phyloP scores from a whole-genome alignment of 441 rosid genomes.

The Pelargonium fulgidum region DNA sequence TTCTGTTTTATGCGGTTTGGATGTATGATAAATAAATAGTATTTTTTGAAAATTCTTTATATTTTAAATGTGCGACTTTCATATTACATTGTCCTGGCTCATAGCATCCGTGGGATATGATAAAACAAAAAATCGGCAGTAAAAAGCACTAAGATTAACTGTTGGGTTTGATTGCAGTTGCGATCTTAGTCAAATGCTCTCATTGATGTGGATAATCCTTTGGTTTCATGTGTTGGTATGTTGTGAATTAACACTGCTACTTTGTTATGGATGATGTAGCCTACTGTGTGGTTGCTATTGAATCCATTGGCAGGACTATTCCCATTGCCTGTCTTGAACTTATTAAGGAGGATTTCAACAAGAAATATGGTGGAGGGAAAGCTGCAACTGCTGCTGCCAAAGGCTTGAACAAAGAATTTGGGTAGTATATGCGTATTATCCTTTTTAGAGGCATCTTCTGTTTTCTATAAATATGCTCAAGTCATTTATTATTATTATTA shows the following conservation, averaged over 20 bases:
- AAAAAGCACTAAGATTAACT: too few relatives aligned
- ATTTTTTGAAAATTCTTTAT: not conserved
- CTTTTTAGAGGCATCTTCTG: not conserved
- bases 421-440: conserved; percentile 23
- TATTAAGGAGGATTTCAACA: conserved; percentile 57
- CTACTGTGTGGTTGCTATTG: conserved; percentile 61
- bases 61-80: not conserved
- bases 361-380: conserved; percentile 55
- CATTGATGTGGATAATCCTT: not conserved
- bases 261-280: conserved; percentile 33
- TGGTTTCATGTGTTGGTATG: not conserved
- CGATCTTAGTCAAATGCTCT: not conserved
- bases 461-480: not conserved
- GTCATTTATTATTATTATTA: conserved; percentile 11
- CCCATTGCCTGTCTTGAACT: conserved; percentile 67
- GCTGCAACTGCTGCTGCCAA: conserved; percentile 55
- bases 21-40: not conserved
- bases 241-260: conserved; percentile 7
- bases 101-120: too few relatives aligned
- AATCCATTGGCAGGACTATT: conserved; percentile 55
- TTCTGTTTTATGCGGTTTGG: not conserved
- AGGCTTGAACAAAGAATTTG: conserved; percentile 50
- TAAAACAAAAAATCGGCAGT: too few relatives aligned
- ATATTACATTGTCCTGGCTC: too few relatives aligned
- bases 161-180: not conserved